These are phyloP conservation scores for Corymbia calophylla DNA, from an alignment of 441 rosid species.

Conservation along the genomic window DNA sequence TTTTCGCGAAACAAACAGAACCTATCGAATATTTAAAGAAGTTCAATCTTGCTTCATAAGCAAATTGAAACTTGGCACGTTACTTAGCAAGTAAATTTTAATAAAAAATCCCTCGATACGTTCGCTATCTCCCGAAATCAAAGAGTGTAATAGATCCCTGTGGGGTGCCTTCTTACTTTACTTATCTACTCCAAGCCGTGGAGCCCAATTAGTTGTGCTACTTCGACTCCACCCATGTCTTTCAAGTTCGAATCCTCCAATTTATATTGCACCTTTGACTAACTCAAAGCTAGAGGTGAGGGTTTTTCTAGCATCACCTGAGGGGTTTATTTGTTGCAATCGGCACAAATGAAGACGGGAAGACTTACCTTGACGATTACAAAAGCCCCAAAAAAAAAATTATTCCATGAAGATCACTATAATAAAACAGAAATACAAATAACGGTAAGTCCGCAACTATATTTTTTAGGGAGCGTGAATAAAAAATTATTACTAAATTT, in stretches of 20 bases:
- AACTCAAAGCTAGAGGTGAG: no score
- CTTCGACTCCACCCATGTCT: neutral
- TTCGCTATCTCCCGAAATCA: neutral
- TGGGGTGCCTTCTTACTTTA: neutral
- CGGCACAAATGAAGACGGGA: accelerated
- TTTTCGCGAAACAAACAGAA: no score
- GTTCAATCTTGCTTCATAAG: neutral
- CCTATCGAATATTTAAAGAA: neutral
- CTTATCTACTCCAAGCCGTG: neutral
- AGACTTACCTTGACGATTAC: no score
- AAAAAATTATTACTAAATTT: no score
- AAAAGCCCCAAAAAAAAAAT: no score
- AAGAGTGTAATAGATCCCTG: neutral
- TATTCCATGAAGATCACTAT: neutral
- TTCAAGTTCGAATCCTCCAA: neutral
- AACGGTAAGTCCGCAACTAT: neutral
- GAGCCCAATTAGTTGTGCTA: neutral
- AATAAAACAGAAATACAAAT: no score
- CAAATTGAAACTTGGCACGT: neutral
- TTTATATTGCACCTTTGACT: neutral
- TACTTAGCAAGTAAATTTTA: neutral
- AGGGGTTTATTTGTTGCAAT: no score
- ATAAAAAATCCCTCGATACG: neutral
- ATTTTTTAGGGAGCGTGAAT: no score
- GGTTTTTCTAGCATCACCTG: no score